Conservation (phyloP, 106 monocot genomes). For the Allium fistulosum region DNA sequence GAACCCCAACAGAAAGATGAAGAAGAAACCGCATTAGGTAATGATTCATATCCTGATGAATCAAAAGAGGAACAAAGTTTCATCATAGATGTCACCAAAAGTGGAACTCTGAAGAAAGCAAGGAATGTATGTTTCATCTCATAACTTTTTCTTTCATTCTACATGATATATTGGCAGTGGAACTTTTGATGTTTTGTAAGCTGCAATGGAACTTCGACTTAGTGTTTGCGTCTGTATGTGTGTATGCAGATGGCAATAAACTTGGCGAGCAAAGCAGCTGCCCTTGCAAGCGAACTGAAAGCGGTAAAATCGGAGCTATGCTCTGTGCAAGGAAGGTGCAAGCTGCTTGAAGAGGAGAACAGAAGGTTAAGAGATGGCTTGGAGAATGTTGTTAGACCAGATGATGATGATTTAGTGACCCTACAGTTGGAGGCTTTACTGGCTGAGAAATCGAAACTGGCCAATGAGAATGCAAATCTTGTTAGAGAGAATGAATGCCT, state of each 20-base stretch:
- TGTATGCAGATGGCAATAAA: slow-evolving; percentile 63
- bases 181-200: background rate
- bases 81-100: slow-evolving; percentile 12
- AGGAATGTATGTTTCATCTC: slow-evolving; percentile 26
- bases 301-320: slow-evolving; percentile 53
- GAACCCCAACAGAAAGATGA: slow-evolving; percentile 8
- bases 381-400: slow-evolving; percentile 43
- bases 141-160: background rate
- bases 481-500: slow-evolving; percentile 80
- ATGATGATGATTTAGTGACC: slow-evolving; percentile 97
- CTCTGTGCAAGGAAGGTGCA: slow-evolving; percentile 69
- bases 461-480: slow-evolving; percentile 75
- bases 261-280: slow-evolving; percentile 68
- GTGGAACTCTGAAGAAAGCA: slow-evolving; percentile 47
- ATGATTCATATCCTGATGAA: background rate
- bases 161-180: background rate
- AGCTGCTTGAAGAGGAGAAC: slow-evolving; percentile 85
- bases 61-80: slow-evolving; percentile 11
- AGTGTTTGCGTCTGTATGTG: background rate
- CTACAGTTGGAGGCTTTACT: slow-evolving; percentile 79
- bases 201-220: background rate
- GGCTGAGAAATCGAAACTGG: slow-evolving; percentile 86
- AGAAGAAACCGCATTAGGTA: background rate
- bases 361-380: slow-evolving; percentile 56
- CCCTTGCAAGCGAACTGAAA: slow-evolving; percentile 73